Evolutionary conservation across 495 filamentous ascomycete genomes (phyloP).

Genomic region (Penicillium daleae): DNA sequence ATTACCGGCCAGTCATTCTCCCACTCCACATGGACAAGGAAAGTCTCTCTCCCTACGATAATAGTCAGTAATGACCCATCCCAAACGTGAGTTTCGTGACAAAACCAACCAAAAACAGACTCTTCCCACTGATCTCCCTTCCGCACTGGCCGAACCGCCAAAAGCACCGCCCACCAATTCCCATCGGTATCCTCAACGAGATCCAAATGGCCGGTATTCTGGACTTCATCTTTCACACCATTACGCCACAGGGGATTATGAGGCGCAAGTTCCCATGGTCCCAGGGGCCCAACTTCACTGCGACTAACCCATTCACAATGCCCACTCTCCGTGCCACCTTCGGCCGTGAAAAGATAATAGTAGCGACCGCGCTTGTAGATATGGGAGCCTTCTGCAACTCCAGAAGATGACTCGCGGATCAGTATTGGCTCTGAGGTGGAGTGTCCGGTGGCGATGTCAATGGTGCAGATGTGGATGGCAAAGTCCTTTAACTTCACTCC

Average conservation of each 20-base stretch:
- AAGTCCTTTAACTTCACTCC: slow-evolving; percentile 39
- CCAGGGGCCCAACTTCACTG: slow-evolving; percentile 47
- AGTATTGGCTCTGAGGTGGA: slow-evolving; percentile 42
- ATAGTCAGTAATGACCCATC: neutral
- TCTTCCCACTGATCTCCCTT: slow-evolving; percentile 35
- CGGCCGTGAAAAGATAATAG: slow-evolving; percentile 71
- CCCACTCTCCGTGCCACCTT: slow-evolving; percentile 64
- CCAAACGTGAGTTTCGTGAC: neutral
- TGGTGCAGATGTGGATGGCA: slow-evolving; percentile 43
- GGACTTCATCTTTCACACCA: slow-evolving; percentile 37
- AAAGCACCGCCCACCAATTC: slow-evolving; percentile 50
- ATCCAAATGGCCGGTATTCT: slow-evolving; percentile 50
- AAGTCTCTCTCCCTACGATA: slow-evolving; percentile 48
- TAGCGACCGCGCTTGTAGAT: slow-evolving; percentile 65
- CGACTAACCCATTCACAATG: slow-evolving; percentile 54
- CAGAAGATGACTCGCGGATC: slow-evolving; percentile 59
- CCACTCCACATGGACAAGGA: slow-evolving; percentile 51
- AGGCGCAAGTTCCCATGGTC: slow-evolving; percentile 56
- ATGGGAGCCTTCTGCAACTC: slow-evolving; percentile 66
- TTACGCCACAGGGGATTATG: slow-evolving; percentile 47
- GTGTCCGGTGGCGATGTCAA: slow-evolving; percentile 41
- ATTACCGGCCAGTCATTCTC: slow-evolving; percentile 53
- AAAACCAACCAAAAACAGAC: slow-evolving; percentile 41
- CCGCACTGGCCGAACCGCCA: slow-evolving; percentile 46
- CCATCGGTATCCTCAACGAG: slow-evolving; percentile 49